These are phyloP conservation scores for Curvularia lunata DNA, from an alignment of 2,329 filamentous ascomycete genomes.

Conservation along the genomic window DNA sequence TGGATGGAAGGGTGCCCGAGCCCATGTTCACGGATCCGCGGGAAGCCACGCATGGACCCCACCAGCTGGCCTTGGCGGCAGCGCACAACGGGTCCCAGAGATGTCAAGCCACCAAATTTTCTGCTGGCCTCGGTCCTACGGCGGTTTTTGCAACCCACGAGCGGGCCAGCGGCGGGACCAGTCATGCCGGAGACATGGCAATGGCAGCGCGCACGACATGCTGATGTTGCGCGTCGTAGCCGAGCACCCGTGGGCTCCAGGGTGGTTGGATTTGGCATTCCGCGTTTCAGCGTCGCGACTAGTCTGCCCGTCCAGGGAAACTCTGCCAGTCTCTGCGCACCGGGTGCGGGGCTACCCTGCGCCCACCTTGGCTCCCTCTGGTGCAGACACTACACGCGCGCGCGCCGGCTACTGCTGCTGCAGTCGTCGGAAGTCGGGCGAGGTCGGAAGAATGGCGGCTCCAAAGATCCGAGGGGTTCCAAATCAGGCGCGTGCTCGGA, in stretches of 20 bases:
- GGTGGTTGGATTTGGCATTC: conserved; percentile 14
- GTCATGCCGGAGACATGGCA: conserved; percentile 11
- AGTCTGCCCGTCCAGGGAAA: conserved; percentile 3
- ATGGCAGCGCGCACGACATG: conserved; percentile 5
- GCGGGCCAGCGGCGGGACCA: not conserved
- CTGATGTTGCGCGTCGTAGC: conserved; percentile 6
- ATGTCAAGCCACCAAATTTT: conserved; percentile 14
- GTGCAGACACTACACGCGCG: not conserved
- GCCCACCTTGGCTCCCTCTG: conserved; percentile 1
- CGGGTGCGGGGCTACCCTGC: conserved; percentile 13
- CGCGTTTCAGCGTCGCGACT: conserved; percentile 13
- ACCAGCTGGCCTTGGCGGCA: conserved; percentile 9
- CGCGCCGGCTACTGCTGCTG: not conserved
- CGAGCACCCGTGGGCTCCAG: conserved; percentile 6
- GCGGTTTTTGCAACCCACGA: conserved; percentile 1
- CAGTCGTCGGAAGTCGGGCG: conserved; percentile 13
- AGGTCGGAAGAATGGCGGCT: conserved; percentile 12
- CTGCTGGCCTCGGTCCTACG: conserved; percentile 17
- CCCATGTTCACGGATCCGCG: conserved; percentile 20
- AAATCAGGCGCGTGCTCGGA: not conserved
- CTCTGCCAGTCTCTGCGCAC: conserved; percentile 9
- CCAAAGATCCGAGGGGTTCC: not conserved
- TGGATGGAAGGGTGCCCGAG: conserved; percentile 13
- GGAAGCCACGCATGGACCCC: conserved; percentile 17
- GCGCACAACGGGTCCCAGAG: conserved; percentile 2